These are phyloP conservation scores for Eurotiales sp. DNA, from an alignment of 2,329 filamentous ascomycete genomes.

Conservation along the genomic window DNA sequence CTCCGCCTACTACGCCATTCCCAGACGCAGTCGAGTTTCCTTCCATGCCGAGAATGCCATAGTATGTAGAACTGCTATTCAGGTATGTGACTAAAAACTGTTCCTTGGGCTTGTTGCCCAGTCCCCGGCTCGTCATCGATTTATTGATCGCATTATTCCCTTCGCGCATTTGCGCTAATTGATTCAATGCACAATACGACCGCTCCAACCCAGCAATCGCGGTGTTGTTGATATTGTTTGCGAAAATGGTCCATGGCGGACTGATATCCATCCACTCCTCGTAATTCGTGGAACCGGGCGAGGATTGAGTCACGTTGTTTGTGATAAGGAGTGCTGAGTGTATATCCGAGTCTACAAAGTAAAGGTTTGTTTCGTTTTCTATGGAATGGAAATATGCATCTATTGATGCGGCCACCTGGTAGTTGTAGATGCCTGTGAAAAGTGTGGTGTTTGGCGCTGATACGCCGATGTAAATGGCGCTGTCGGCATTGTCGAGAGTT, in stretches of 20 bases:
- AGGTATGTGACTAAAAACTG: slow-evolving; percentile 82
- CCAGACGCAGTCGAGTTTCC: slow-evolving; percentile 54
- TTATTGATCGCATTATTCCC: slow-evolving; percentile 57
- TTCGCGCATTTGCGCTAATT: slow-evolving; percentile 61
- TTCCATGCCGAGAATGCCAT: slow-evolving; percentile 66
- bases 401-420: slow-evolving; percentile 77
- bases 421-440: slow-evolving; percentile 68
- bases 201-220: slow-evolving; percentile 66
- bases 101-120: slow-evolving; percentile 69
- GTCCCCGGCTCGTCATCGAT: slow-evolving; percentile 65
- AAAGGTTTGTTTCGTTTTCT: slow-evolving; percentile 55
- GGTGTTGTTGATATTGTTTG: slow-evolving; percentile 56
- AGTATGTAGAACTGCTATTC: slow-evolving; percentile 67
- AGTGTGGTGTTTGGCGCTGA: slow-evolving; percentile 63
- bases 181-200: slow-evolving; percentile 77
- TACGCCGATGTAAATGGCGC: slow-evolving; percentile 72
- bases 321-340: slow-evolving; percentile 75
- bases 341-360: slow-evolving; percentile 81
- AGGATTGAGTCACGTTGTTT: slow-evolving; percentile 56
- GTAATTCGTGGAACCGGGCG: slow-evolving; percentile 47
- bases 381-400: slow-evolving; percentile 70
- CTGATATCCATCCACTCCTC: slow-evolving; percentile 56
- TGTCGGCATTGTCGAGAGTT: slow-evolving; percentile 54
- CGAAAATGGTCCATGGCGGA: slow-evolving; percentile 74
- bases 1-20: slow-evolving; percentile 60